A percentile compares a stretch with the other conserved stretches of the same genome.
These are phyloP conservation scores for Spencermartinsiella europaea DNA, from an alignment of 805 yeast species.

Conservation along the genomic window DNA sequence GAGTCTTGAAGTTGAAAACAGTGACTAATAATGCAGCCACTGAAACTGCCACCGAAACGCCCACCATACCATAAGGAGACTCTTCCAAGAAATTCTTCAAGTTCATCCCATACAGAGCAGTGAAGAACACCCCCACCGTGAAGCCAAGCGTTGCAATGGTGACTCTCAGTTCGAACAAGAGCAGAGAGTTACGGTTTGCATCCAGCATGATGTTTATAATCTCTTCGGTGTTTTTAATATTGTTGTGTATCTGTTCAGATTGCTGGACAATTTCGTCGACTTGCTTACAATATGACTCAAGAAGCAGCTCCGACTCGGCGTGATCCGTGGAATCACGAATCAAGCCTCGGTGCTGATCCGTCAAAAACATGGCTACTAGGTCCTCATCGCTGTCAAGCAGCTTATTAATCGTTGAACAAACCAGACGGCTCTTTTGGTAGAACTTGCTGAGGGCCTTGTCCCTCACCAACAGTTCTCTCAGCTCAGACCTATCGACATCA, in stretches of 20 bases:
- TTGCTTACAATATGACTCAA: slow-evolving; percentile 86
- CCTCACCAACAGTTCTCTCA: slow-evolving; percentile 66
- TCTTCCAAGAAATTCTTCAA: slow-evolving; percentile 89
- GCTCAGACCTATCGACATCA: slow-evolving; percentile 68
- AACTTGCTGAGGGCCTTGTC: slow-evolving; percentile 68
- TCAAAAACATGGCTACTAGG: slow-evolving; percentile 70
- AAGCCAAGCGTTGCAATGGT: slow-evolving; percentile 81
- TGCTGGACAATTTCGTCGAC: slow-evolving; percentile 92
- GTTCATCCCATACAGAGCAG: slow-evolving; percentile 96
- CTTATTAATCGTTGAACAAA: slow-evolving; percentile 78
- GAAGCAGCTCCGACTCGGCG: slow-evolving; percentile 78
- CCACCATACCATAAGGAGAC: slow-evolving; percentile 58
- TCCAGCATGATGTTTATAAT: slow-evolving; percentile 87
- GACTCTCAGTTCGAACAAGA: slow-evolving; percentile 79
- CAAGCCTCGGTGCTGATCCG: slow-evolving; percentile 39
- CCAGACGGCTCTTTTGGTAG: slow-evolving; percentile 68
- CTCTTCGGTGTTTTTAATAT: slow-evolving; percentile 87
- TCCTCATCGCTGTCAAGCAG: slow-evolving; percentile 83
- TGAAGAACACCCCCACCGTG: slow-evolving; percentile 76
- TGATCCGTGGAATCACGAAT: slow-evolving; percentile 33
- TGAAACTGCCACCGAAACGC: slow-evolving; percentile 53
- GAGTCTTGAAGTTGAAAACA: slow-evolving; percentile 47
- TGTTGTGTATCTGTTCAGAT: slow-evolving; percentile 74
- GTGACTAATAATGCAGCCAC: slow-evolving; percentile 44
- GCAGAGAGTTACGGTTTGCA: slow-evolving; percentile 82